phyloP scores from a whole-genome alignment of 306 rosid genomes.

The Castanospermum australe region DNA sequence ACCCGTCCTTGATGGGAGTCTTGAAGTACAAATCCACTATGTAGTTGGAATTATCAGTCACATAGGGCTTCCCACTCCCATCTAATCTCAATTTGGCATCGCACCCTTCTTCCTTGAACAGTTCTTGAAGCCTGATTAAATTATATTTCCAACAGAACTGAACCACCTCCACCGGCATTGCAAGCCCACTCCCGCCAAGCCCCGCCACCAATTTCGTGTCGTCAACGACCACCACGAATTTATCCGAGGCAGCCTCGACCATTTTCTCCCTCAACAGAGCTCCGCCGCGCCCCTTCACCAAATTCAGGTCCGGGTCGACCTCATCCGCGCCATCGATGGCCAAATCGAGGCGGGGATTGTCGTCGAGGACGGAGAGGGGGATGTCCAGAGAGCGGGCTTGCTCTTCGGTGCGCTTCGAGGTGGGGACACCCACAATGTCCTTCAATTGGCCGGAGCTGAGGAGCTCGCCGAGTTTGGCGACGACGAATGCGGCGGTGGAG shows the following conservation, averaged over 20 bases:
- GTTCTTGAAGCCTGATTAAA: conserved; percentile 51
- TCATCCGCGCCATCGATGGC: conserved; percentile 91
- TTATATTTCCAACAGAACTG: conserved; percentile 90
- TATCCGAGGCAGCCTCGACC: conserved; percentile 85
- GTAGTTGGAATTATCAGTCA: conserved; percentile 74
- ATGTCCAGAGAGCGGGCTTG: conserved; percentile 76
- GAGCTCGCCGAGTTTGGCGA: conserved; percentile 70
- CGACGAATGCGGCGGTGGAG: conserved; percentile 91
- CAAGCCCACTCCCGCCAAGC: conserved; percentile 72
- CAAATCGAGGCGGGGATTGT: conserved; percentile 68
- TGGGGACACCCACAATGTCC: conserved; percentile 74
- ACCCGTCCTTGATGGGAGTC: conserved; percentile 58
- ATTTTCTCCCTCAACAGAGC: conserved; percentile 75
- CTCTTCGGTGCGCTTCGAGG: conserved; percentile 86
- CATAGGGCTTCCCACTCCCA: conserved; percentile 59
- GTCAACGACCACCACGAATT: conserved; percentile 71
- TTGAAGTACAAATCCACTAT: conserved; percentile 80
- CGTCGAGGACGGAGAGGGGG: conserved; percentile 77
- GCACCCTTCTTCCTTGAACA: conserved; percentile 68
- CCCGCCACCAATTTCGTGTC: conserved; percentile 72
- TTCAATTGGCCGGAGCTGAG: conserved; percentile 56
- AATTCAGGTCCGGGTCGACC: conserved; percentile 71
- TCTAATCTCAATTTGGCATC: conserved; percentile 70
- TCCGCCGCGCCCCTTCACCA: conserved; percentile 87
- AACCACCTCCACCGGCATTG: conserved; percentile 92